A percentile compares a stretch with the other conserved stretches of the same genome.
phyloP scores from a whole-genome alignment of 1,284 basidiomycete species.

The Leccinum laetum region DNA sequence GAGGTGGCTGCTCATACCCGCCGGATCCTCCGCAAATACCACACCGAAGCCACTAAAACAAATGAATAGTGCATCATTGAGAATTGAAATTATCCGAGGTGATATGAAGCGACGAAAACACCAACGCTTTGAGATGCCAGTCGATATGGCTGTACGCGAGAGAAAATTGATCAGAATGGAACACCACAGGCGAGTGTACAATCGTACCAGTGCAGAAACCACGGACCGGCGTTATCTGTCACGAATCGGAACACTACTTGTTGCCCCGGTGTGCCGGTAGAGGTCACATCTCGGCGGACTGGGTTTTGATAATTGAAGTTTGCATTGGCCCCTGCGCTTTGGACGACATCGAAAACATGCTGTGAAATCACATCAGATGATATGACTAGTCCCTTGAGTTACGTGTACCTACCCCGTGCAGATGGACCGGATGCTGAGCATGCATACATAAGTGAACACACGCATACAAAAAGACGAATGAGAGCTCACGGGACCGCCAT shows the following conservation, averaged over 20 bases:
- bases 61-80: background rate
- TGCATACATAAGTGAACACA: background rate
- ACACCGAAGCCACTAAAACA: background rate
- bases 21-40: background rate
- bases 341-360: background rate
- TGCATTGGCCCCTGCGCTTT: background rate
- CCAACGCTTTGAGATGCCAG: background rate
- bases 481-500: constrained; percentile 21
- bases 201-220: background rate
- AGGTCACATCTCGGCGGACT: background rate
- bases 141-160: background rate
- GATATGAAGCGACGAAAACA: background rate
- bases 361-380: background rate
- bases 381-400: background rate
- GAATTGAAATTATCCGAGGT: background rate
- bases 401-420: constrained; percentile 14
- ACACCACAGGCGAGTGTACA: background rate
- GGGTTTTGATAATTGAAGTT: background rate
- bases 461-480: background rate
- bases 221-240: background rate
- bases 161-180: background rate
- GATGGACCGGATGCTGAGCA: constrained; percentile 37
- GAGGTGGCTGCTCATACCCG: background rate
- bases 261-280: background rate
- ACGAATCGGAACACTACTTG: background rate